Evolutionary conservation across 306 rosid species (phyloP), one percentile per base, ranked within the genome.

Genomic region (Acacia acuminata): DNA sequence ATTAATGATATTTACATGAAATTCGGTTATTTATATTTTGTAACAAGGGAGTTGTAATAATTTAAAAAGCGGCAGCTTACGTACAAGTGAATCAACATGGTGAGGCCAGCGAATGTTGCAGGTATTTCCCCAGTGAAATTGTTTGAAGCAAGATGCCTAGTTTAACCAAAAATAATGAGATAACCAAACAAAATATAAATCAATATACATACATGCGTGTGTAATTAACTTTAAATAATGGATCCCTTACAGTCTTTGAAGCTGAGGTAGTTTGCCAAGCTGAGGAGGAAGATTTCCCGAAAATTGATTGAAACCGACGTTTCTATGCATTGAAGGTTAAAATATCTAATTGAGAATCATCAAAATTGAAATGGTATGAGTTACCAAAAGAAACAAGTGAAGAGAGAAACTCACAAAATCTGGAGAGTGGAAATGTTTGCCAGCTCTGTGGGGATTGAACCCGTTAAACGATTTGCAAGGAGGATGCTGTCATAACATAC

Each of bases 231-330:
- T 51, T 16, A 32, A 51, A 55, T 27, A 51, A 55, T 27, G 61
- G 72, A 63, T 15, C 20, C 36, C 91, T 77, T 71, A 93, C 97
- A 91, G 11, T 84, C 84, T 88, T 55, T 87, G 76, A 25, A 92
- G 61, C 22, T 8, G 47, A 47, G 82, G 1, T 67, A 88, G 74
- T 30, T 76, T 45, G 44, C 96, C 96, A 73, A 92, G 92, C 79
- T 78, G 56, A 36, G 73, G 45, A 79, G 96, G 93, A 69, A 92
- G 83, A 76, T 5, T 66, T 77, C 87, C 93, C n/a, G 91, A 92
- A 0, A 92, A 63, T n/a, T 61, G 84, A 82, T 92, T 92, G 55
- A 43, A 63, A 75, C 83, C 92, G 10, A 92, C 53, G 48, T 14
- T 36, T 77, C 96, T 92, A 25, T 47, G 2, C 48, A 76, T 20